Base-by-base conservation (phyloP, 169 alveolate genomes). In the Plasmodium coatneyi region DNA sequence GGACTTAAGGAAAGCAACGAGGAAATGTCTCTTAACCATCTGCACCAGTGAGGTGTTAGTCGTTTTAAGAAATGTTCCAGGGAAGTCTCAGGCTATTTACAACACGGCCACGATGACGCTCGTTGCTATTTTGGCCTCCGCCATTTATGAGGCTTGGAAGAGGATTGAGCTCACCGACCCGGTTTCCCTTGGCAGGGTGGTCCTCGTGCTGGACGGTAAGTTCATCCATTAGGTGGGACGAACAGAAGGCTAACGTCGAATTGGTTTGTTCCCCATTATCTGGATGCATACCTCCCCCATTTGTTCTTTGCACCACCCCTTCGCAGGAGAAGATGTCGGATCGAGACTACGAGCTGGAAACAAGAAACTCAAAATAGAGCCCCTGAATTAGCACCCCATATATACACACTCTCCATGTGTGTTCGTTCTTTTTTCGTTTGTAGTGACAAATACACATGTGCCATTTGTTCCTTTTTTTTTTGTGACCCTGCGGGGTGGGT, bases 141-240 rank as follows among this genome's bases (percentile, higher is more conserved):
- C 98, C 4, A 82, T 97, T 71, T 97, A 97, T 49, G 98, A 97
- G 49, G 98, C 98, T 12, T 97, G 98, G 98, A 97, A 97, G 92
- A 95, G 97, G 82, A 98, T 97, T 79, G 98, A 97, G 43, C 83
- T 95, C 6, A 94, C 94, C 0, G 95, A 96, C 43, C 98, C 98
- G 3, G 96, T 96, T 39, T 95, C 96, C 71, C 92, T 97, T 81
- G 98, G 98, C 34, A 93, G 98, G 41, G 97, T 96, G 32, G 97
- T 96, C 14, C 96, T 97, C 28, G 97, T 97, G 22, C 84, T 97
- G 36, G 98, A 96, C 25, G 97, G 97, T 96, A 84, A 28, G 46
- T 0, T 6, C 28, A 22, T 60, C 74, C n/a, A 0, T 25, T 6
- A 19, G 34, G 19, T 12, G 34, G 32, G n/a, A 3, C 0, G 32